phyloP scores from a whole-genome alignment of 2,329 filamentous ascomycete genomes.

The Tolypocladium album region DNA sequence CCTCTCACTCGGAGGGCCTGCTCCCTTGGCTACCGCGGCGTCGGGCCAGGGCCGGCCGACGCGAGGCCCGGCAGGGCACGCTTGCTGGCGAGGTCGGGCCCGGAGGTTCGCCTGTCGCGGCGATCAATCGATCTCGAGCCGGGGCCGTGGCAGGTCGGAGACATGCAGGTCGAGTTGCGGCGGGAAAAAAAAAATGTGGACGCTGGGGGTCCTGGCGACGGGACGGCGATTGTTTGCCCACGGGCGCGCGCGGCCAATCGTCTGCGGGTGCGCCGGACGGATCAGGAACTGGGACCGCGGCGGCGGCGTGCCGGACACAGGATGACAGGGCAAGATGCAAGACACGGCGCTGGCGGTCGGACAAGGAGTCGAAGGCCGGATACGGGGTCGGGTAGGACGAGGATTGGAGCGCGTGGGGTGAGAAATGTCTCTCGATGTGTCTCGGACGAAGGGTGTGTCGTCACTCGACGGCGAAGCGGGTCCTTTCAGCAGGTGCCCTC shows the following conservation, averaged over 20 bases:
- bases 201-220: too few relatives aligned
- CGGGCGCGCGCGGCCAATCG: neutral
- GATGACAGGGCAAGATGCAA: neutral
- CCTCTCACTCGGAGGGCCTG: neutral
- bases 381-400: neutral
- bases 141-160: neutral
- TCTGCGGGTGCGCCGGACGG: neutral
- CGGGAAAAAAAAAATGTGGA: neutral
- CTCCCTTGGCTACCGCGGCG: neutral
- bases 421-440: neutral
- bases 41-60: neutral
- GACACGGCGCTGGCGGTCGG: neutral
- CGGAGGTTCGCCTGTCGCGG: neutral
- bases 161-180: slow-evolving; percentile 1
- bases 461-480: neutral
- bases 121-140: slow-evolving; percentile 7
- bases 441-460: neutral
- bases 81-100: neutral
- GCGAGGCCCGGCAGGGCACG: neutral
- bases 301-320: neutral
- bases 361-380: neutral
- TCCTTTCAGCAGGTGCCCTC: neutral
- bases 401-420: neutral
- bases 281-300: neutral
- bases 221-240: neutral